Evolutionary conservation across 129 eudicot species (phyloP).

Genomic region (Pseudognaphalium luteoalbum): DNA sequence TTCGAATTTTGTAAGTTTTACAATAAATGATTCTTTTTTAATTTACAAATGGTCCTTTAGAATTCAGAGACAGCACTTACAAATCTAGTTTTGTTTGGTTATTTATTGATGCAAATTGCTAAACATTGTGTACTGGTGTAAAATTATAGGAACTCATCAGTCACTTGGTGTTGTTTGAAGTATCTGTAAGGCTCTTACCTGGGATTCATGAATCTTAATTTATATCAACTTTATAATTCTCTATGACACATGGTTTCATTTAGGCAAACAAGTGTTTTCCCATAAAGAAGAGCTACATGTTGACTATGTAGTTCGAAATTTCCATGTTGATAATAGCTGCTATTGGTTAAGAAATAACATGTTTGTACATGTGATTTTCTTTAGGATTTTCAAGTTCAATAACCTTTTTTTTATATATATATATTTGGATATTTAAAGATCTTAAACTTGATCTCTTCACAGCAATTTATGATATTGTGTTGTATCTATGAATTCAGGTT

Average conservation of each 20-base stretch:
- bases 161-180: neutral
- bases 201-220: neutral
- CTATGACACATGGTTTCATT: neutral
- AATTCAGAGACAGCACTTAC: neutral
- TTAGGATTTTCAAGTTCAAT: neutral
- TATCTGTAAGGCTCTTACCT: no score
- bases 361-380: neutral
- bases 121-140: neutral
- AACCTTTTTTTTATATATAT: no score
- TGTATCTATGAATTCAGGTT: constrained; percentile 44
- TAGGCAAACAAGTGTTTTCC: neutral
- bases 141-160: neutral
- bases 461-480: neutral
- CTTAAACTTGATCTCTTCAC: neutral
- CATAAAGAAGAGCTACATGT: neutral
- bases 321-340: neutral
- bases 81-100: neutral
- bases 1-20: neutral
- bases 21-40: neutral
- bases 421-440: neutral
- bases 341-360: neutral
- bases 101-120: neutral
- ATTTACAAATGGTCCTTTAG: neutral
- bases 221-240: neutral
- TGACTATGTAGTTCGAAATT: neutral